Base-by-base conservation (phyloP, 169 alveolate genomes). In the Plasmodium gallinaceum region DNA sequence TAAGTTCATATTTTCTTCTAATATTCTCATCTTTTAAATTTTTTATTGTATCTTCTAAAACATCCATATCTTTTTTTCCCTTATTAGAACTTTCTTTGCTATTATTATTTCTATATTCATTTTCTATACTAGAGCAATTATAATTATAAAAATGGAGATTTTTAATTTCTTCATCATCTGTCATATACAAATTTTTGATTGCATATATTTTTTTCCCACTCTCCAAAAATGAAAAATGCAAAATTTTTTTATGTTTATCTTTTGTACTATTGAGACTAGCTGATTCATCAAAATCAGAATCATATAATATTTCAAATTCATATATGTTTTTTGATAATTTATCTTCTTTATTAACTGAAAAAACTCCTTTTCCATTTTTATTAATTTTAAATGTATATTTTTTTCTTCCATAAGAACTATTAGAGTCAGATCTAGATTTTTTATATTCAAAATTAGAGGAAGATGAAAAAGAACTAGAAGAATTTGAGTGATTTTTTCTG, bases 351-450 rank as follows among this genome's bases (percentile, higher is more conserved):
- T 22, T 57, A 42, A 57, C 68, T 42, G 22, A n/a, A 83, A 83
- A 48, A n/a, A 22, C 0, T 5, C 91, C 91, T 52, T 54, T 39
- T 12, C 91, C 91, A 24, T 83, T 45, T 54, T 46, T 52, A 43
- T 83, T 83, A 68, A 83, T 83, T 54, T 39, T 68, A 42, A 51
- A 57, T 18, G 68, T n/a, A 46, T 83, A 70, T 32, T 26, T 76
- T 76, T 65, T 76, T 48, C n/a, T 62, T 39, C 70, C 62, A 32
- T 42, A 22, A 4, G 7, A 16, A 7, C 10, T 76, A 7, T 39
- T 18, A 43, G 39, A 26, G 5, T 20, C n/a, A 24, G 52, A 20
- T 58, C 7, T 39, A 5, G 32, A 37, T 22, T 45, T n/a, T 10
- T 37, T 39, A 24, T 68, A 48, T 12, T 52, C 58, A 7, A 52